Conservation (phyloP, 208 protist species). For the Acanthamoeba culbertsoni region DNA sequence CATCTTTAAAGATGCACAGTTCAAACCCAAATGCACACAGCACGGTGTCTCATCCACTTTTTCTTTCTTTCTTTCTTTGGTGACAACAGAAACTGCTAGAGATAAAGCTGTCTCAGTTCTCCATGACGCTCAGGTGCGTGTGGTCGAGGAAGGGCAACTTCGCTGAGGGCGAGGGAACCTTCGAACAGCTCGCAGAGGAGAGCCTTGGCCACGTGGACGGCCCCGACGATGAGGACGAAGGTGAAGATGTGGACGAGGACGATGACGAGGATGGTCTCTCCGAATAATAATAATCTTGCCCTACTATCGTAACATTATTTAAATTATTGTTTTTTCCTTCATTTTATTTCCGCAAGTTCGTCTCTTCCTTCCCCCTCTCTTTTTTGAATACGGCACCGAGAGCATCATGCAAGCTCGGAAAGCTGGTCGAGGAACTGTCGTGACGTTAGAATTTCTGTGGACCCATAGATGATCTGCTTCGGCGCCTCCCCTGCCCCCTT, state of each 20-base stretch:
- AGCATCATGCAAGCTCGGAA: neutral
- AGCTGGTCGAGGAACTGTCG: conserved; percentile 51
- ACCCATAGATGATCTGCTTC: conserved; percentile 62
- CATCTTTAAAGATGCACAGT: neutral
- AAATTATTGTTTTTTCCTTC: too few species aligned
- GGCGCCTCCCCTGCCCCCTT: conserved; percentile 10
- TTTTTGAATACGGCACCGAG: neutral
- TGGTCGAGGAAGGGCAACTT: neutral
- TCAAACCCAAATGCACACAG: neutral
- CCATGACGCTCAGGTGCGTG: neutral
- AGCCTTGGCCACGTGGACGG: neutral
- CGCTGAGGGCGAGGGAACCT: neutral
- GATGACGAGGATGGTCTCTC: neutral
- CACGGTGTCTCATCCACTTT: neutral
- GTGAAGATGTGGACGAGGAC: too few species aligned
- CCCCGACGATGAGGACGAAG: neutral
- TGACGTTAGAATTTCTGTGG: conserved; percentile 48
- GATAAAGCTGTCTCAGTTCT: conserved; percentile 38
- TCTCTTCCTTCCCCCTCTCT: too few species aligned
- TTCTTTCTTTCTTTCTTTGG: neutral
- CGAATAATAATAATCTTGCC: too few species aligned
- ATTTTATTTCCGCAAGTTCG: too few species aligned
- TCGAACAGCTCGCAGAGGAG: neutral
- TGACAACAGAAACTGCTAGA: conserved; percentile 33
- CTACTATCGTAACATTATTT: too few species aligned